These are phyloP conservation scores for Geosiphon pyriformis DNA, from an alignment of 192 early-diverging fungal species.

Conservation along the genomic window DNA sequence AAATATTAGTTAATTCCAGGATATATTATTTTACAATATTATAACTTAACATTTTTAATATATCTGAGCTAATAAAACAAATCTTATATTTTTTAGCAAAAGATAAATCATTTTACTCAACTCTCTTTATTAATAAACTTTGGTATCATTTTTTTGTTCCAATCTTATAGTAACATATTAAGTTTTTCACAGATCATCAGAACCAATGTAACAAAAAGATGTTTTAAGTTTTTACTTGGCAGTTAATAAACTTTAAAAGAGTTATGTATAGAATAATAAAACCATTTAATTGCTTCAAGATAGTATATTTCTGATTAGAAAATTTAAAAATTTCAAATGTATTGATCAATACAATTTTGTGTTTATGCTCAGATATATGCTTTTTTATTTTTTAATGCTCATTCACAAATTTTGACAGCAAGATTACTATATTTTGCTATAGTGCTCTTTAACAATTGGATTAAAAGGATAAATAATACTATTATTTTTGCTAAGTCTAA, in stretches of 20 bases:
- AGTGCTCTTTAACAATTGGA: no score
- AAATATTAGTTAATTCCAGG: no score
- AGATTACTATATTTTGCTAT: no score
- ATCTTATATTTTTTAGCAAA: neutral
- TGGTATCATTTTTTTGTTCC: neutral
- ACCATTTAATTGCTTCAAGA: conserved; percentile 10
- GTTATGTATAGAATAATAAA: neutral
- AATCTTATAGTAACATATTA: conserved; percentile 5
- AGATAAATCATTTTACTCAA: neutral
- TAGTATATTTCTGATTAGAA: neutral
- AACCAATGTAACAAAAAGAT: neutral
- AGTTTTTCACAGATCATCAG: neutral
- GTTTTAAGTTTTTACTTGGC: no score
- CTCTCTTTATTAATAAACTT: conserved; percentile 1
- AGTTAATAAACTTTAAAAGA: conserved; percentile 1
- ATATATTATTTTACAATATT: no score
- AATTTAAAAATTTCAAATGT: neutral
- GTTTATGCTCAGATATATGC: conserved; percentile 8
- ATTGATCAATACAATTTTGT: neutral
- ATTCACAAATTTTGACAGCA: no score
- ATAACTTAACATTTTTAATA: no score
- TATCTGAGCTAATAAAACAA: neutral
- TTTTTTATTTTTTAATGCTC: conserved; percentile 16
- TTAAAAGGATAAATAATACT: no score
- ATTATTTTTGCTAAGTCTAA: no score